Base-by-base conservation (phyloP, 768 basidiomycete genomes). In the Gyrodon lividus region DNA sequence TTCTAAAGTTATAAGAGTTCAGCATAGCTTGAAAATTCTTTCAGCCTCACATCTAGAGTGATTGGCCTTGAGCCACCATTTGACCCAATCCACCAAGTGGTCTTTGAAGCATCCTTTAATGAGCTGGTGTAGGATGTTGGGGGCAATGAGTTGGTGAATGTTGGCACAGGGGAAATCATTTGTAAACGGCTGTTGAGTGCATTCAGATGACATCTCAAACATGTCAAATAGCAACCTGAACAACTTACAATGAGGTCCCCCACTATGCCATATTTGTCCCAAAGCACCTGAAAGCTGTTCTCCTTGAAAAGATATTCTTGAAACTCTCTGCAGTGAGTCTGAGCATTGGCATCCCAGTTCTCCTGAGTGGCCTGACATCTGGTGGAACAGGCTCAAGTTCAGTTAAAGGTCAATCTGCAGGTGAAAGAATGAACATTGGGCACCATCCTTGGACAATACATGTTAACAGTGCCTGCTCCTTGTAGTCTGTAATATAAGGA, bases 91-190 rank as follows among this genome's bases (percentile, higher is more conserved):
- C 0, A 72, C 66, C 2, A 72, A 47, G 42, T 72, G 70, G 42
- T 72, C 70, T 28, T 71, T 65, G 58, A 71, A 72, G 0, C 55
- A 48, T 0, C 69, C 70, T 44, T 68, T 70, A 45, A 69, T 63
- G 0, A 69, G 6, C 54, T 69, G 66, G 56, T 67, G 68, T 1
- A 70, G 56, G 1, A 71, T 41, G 45, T 70, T 66, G 2, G 55
- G 56, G 1, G 65, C 17, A 0, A 72, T 43, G 1, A 69, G 51
- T 16, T 65, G 52, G 48, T 70, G 60, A 13, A 72, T 72, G 20
- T 72, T 56, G 0, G 69, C 67, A 22, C 58, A 59, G 1, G 69
- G 66, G 33, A 71, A 71, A 26, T 58, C 45, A 17, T 43, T 50
- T 0, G 68, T 72, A 45, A 71, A 72, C 6, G 70, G 68, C 68